Conservation (phyloP, 2,329 filamentous ascomycete species). For the Pestalotiopsis sp. region DNA sequence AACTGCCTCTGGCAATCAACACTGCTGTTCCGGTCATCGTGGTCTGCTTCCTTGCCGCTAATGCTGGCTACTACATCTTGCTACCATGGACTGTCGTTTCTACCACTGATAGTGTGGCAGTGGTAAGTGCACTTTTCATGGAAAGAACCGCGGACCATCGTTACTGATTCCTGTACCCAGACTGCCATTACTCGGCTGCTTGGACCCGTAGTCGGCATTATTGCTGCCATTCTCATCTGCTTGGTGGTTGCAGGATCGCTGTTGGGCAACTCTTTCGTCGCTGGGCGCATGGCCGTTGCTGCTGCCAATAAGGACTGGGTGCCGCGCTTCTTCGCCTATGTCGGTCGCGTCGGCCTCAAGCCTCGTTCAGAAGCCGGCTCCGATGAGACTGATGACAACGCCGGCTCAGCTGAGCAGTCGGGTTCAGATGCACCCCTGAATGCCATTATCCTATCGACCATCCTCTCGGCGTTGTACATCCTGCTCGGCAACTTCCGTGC, state of each 20-base stretch:
- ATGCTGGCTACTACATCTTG: constrained; percentile 63
- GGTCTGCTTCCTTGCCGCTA: constrained; percentile 59
- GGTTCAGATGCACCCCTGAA: constrained; percentile 55
- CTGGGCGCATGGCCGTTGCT: constrained; percentile 61
- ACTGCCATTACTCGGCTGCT: constrained; percentile 58
- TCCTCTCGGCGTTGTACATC: constrained; percentile 59
- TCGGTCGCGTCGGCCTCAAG: constrained; percentile 43
- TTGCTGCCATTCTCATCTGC: constrained; percentile 58
- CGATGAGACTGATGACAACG: constrained; percentile 8
- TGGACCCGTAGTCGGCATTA: constrained; percentile 53
- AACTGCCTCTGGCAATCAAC: constrained; percentile 64
- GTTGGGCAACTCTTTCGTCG: constrained; percentile 64
- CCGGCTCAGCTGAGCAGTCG: constrained; percentile 8
- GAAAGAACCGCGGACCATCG: background rate
- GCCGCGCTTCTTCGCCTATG: constrained; percentile 43
- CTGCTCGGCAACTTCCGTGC: constrained; percentile 62
- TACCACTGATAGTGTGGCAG: constrained; percentile 62
- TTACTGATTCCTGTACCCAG: constrained; percentile 28
- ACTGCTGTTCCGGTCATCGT: constrained; percentile 62
- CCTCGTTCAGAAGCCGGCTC: constrained; percentile 13
- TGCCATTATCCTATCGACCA: constrained; percentile 50
- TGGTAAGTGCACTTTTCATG: constrained; percentile 43
- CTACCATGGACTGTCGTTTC: constrained; percentile 61
- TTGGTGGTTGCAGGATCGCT: constrained; percentile 64
- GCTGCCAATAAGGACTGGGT: constrained; percentile 57